These are phyloP conservation scores for Pestalotiopsis sp. DNA, from an alignment of 2,329 filamentous ascomycete genomes.

Conservation along the genomic window DNA sequence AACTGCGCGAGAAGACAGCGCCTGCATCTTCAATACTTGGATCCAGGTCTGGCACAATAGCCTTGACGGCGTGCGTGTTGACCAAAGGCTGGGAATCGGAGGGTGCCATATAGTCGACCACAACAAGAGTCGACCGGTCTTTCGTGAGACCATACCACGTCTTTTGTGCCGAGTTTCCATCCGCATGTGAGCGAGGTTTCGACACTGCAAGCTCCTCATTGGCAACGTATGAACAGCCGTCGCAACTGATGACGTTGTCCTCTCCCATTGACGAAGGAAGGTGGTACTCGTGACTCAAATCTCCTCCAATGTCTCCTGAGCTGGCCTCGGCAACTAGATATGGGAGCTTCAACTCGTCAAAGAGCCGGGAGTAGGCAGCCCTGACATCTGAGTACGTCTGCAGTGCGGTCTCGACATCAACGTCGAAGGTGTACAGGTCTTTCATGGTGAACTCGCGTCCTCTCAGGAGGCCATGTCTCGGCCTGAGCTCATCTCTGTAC, in stretches of 20 bases:
- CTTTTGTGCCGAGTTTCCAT: conserved; percentile 16
- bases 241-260: conserved; percentile 80
- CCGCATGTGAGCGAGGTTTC: conserved; percentile 16
- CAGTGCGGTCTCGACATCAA: conserved; percentile 67
- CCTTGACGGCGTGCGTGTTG: conserved; percentile 66
- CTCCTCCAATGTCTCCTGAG: conserved; percentile 95
- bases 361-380: conserved; percentile 73
- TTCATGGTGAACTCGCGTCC: conserved; percentile 97
- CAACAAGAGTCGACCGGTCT: conserved; percentile 69
- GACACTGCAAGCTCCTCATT: conserved; percentile 82
- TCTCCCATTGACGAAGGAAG: conserved; percentile 80
- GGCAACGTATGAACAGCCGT: conserved; percentile 72
- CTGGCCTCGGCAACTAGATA: conserved; percentile 86
- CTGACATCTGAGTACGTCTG: conserved; percentile 79
- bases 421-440: conserved; percentile 95
- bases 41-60: conserved; percentile 69
- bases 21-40: conserved; percentile 65
- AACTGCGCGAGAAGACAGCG: conserved; percentile 50
- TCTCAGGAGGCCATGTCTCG: conserved; percentile 84
- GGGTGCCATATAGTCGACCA: conserved; percentile 64
- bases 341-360: conserved; percentile 81
- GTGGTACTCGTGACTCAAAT: conserved; percentile 93
- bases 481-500: conserved; percentile 90
- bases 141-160: conserved; percentile 68
- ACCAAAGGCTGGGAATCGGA: conserved; percentile 36